phyloP scores from a whole-genome alignment of 371 early-diverging fungal species.

The Saksenaea oblongispora region DNA sequence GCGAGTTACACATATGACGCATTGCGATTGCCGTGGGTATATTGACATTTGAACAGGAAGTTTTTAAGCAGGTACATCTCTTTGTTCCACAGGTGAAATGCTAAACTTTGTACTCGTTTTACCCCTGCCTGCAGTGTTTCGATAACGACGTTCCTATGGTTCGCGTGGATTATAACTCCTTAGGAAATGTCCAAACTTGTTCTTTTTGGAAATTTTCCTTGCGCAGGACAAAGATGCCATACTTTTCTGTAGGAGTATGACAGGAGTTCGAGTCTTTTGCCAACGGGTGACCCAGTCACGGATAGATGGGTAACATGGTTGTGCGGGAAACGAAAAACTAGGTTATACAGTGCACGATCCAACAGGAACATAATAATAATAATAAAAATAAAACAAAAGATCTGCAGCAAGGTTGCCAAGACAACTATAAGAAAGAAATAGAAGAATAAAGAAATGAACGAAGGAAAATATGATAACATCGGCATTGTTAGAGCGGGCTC shows the following conservation, averaged over 20 bases:
- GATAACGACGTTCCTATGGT: not conserved
- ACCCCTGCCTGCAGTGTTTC: not conserved
- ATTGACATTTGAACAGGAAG: not conserved
- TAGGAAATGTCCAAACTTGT: not conserved
- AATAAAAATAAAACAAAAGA: not conserved
- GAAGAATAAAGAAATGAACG: not conserved
- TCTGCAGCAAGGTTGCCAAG: not conserved
- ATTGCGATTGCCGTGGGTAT: not conserved
- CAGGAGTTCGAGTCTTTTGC: not conserved
- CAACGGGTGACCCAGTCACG: not conserved
- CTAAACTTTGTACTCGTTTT: not conserved
- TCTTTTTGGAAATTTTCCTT: constrained; percentile 1
- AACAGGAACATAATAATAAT: not conserved
- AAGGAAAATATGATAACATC: not conserved
- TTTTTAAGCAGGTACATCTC: not conserved
- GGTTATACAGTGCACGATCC: constrained; percentile 1
- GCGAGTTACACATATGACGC: constrained; percentile 4
- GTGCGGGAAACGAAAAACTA: not conserved
- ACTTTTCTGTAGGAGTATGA: not conserved
- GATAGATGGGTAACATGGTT: not conserved
- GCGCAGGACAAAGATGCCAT: not conserved
- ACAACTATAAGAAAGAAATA: not conserved
- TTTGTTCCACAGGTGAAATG: not conserved
- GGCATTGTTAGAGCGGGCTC: not conserved
- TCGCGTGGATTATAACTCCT: not conserved